Evolutionary conservation across 371 early-diverging fungal genomes (phyloP).

Genomic region (Mortierella sp.): DNA sequence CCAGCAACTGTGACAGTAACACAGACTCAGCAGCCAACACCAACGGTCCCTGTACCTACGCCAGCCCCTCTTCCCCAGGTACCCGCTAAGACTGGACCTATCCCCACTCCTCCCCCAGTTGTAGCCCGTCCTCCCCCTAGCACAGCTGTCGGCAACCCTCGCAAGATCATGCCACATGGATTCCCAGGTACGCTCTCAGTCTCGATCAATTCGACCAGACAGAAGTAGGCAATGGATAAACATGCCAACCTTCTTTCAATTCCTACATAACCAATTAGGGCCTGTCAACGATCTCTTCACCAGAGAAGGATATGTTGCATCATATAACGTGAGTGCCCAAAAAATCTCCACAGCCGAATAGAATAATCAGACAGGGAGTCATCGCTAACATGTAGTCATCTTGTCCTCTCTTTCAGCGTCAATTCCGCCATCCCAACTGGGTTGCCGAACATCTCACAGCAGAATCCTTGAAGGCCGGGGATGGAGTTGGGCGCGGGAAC

Average conservation of each 20-base stretch:
- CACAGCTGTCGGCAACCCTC: conserved; percentile 22
- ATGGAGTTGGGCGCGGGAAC: conserved; percentile 72
- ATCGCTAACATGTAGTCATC: not conserved
- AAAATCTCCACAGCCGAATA: not conserved
- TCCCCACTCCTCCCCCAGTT: conserved; percentile 25
- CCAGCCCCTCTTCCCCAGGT: conserved; percentile 16
- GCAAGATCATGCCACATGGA: conserved; percentile 53
- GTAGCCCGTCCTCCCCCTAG: conserved; percentile 24
- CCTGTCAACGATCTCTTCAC: conserved; percentile 64
- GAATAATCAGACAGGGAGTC: not conserved
- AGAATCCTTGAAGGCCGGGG: conserved; percentile 66
- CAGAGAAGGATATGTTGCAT: conserved; percentile 57
- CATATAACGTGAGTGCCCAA: conserved; percentile 35
- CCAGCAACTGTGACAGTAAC: conserved; percentile 16
- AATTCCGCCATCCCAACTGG: conserved; percentile 89
- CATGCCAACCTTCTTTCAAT: not conserved
- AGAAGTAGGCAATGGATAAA: not conserved
- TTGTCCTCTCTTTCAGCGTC: conserved; percentile 65
- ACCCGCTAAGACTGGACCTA: conserved; percentile 2
- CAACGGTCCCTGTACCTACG: conserved; percentile 7
- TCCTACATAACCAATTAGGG: conserved; percentile 42
- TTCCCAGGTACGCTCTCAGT: conserved; percentile 44
- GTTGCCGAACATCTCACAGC: conserved; percentile 84
- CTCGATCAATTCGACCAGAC: not conserved
- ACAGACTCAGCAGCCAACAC: not conserved